Evolutionary conservation across 2,329 filamentous ascomycete genomes (phyloP).

Genomic region (Epichloe elymi): DNA sequence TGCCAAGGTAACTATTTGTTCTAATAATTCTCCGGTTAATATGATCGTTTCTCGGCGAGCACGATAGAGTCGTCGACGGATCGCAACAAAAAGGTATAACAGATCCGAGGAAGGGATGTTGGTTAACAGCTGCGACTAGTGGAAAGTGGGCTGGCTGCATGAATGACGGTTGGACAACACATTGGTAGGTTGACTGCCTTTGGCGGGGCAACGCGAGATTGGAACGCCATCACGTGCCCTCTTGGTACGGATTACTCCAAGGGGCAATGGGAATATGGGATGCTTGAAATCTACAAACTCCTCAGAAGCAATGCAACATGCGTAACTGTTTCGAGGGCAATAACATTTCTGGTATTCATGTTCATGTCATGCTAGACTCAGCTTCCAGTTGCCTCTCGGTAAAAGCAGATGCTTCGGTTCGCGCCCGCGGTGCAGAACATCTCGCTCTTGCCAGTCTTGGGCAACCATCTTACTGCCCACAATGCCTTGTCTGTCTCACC

Average conservation of each 20-base stretch:
- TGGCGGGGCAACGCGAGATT: slow-evolving; percentile 44
- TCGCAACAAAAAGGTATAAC: neutral
- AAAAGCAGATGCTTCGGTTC: slow-evolving; percentile 65
- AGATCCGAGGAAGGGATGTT: neutral
- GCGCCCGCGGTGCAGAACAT: slow-evolving; percentile 70
- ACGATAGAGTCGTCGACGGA: no score
- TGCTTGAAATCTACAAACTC: neutral
- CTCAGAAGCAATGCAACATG: no score
- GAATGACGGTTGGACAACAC: slow-evolving; percentile 1
- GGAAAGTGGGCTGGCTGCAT: neutral
- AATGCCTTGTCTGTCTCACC: slow-evolving; percentile 77
- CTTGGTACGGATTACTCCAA: neutral
- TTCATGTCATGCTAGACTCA: slow-evolving; percentile 15
- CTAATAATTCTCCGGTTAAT: no score
- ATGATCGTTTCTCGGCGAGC: no score
- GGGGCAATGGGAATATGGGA: neutral
- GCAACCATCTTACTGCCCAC: slow-evolving; percentile 77
- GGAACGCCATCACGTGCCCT: slow-evolving; percentile 34
- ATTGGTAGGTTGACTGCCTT: slow-evolving; percentile 11
- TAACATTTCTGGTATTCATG: slow-evolving; percentile 6
- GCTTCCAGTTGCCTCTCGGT: slow-evolving; percentile 66
- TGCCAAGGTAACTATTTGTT: no score
- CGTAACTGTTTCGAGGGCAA: no score
- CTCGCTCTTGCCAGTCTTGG: slow-evolving; percentile 53
- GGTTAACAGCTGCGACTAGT: neutral